These are phyloP conservation scores for Phyllosticta paracitricarpa DNA, from an alignment of 2,329 filamentous ascomycete species.

Conservation along the genomic window DNA sequence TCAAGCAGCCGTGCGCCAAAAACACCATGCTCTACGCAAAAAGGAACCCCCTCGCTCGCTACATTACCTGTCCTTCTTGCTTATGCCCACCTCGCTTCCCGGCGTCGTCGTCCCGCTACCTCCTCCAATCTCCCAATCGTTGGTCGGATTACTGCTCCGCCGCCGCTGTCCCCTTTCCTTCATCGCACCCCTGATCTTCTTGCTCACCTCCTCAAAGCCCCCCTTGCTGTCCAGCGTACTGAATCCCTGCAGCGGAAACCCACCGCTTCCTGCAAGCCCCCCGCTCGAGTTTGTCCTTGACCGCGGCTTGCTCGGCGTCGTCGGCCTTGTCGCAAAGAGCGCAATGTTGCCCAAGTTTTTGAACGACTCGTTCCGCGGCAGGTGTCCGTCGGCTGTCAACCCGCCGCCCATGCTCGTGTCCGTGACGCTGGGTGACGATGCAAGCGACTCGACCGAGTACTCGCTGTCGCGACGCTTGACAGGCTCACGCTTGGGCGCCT, in stretches of 20 bases:
- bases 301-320: slow-evolving; percentile 65
- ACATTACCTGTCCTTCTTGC: slow-evolving; percentile 4
- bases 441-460: slow-evolving; percentile 18
- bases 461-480: slow-evolving; percentile 10
- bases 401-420: slow-evolving; percentile 24
- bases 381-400: slow-evolving; percentile 22
- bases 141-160: slow-evolving; percentile 20
- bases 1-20: slow-evolving; percentile 6
- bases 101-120: slow-evolving; percentile 17
- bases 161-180: slow-evolving; percentile 59
- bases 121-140: slow-evolving; percentile 15
- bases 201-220: slow-evolving; percentile 71
- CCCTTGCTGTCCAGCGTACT: slow-evolving; percentile 56
- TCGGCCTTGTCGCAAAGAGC: slow-evolving; percentile 80
- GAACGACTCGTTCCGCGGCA: slow-evolving; percentile 87
- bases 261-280: slow-evolving; percentile 49
- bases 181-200: slow-evolving; percentile 80
- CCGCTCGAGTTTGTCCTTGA: slow-evolving; percentile 52
- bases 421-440: slow-evolving; percentile 14
- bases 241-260: slow-evolving; percentile 60
- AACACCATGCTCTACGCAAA: slow-evolving; percentile 6
- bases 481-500: slow-evolving; percentile 18
- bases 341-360: slow-evolving; percentile 78
- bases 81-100: slow-evolving; percentile 14
- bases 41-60: not conserved